Evolutionary conservation across 352 stramenopile species (phyloP).

Genomic region (Pythium chondricola): DNA sequence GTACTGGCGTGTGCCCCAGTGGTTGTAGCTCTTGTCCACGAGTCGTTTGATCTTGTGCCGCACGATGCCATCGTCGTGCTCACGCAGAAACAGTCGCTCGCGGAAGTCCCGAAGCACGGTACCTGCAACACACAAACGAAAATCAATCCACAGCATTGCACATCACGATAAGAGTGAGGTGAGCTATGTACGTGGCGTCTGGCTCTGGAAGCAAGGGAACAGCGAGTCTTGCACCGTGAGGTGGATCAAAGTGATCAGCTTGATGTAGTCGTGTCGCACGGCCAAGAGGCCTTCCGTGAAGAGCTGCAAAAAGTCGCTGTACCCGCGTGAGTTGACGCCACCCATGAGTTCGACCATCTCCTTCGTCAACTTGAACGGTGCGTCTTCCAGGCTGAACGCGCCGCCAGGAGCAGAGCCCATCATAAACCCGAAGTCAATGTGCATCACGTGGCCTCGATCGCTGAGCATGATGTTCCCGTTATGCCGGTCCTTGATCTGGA

Average conservation of each 20-base stretch:
- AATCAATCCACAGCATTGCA: background rate
- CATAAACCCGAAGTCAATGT: constrained; percentile 98
- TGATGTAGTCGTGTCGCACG: constrained; percentile 75
- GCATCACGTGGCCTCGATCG: constrained; percentile 85
- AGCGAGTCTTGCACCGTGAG: constrained; percentile 83
- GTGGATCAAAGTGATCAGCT: constrained; percentile 86
- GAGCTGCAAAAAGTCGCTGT: constrained; percentile 74
- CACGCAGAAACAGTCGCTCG: constrained; percentile 30
- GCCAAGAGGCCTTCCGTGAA: constrained; percentile 92
- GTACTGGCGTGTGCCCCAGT: constrained; percentile 65
- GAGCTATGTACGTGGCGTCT: constrained; percentile 13
- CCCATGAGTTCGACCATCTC: constrained; percentile 94
- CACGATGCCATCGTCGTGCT: constrained; percentile 21
- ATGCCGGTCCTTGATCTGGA: constrained; percentile 94
- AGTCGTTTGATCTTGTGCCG: constrained; percentile 27
- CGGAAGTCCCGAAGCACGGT: constrained; percentile 19
- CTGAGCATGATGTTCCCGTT: constrained; percentile 97
- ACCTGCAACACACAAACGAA: constrained; percentile 2
- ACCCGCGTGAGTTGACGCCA: constrained; percentile 62
- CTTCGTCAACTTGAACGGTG: constrained; percentile 93
- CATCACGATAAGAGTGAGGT: too few relatives aligned
- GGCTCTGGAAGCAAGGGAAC: constrained; percentile 83
- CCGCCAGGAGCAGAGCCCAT: constrained; percentile 91
- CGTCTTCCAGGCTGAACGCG: constrained; percentile 91
- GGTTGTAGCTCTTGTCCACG: constrained; percentile 53